These are phyloP conservation scores for Asclepias syriaca DNA, from an alignment of 257 asterid species.

Conservation along the genomic window DNA sequence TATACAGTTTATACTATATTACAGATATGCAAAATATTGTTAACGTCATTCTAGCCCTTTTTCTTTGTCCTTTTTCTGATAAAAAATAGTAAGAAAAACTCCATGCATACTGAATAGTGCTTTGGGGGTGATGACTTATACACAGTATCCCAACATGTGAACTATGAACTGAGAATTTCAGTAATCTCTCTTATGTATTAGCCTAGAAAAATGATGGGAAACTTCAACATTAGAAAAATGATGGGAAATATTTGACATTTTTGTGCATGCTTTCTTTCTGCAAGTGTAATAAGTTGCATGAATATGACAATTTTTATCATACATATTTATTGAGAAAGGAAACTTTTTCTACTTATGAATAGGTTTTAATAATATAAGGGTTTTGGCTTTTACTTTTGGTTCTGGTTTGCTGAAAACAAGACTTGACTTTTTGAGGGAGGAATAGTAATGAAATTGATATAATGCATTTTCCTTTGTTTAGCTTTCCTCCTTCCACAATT, in stretches of 20 bases:
- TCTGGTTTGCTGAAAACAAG: neutral
- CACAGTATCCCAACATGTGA: neutral
- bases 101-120: neutral
- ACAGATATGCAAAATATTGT: too few relatives aligned
- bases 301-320: neutral
- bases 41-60: too few relatives aligned
- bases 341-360: neutral
- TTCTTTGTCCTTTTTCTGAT: neutral
- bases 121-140: neutral
- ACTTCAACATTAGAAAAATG: neutral
- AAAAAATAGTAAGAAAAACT: neutral
- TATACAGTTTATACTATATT: neutral
- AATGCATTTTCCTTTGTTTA: too few relatives aligned
- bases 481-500: neutral
- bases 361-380: neutral
- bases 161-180: neutral
- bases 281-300: neutral
- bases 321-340: neutral
- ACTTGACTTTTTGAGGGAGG: too few relatives aligned
- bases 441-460: too few relatives aligned
- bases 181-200: neutral
- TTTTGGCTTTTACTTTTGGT: too few relatives aligned
- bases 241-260: neutral
- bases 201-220: neutral
- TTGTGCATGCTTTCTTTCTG: neutral